Base-by-base conservation (phyloP, 108 stramenopile species). In the Cyclotella distinguenda region DNA sequence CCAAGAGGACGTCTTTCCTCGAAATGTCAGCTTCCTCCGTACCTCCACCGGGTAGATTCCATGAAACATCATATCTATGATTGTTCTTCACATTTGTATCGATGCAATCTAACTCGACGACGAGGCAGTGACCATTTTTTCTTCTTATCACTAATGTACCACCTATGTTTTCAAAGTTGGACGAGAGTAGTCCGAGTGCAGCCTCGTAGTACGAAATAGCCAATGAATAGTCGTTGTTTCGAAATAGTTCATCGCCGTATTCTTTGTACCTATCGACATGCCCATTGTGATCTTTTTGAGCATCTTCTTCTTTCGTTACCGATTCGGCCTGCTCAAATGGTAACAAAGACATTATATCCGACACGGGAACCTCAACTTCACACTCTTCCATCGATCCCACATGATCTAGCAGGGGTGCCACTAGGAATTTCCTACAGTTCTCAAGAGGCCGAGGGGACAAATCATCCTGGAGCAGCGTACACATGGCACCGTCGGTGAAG, bases 41-140 rank as follows among this genome's bases (percentile, higher is more conserved):
- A 40, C 36, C 13, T 42, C 74, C 48, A 43, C 64, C 26, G 30
- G 50, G 49, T 32, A 67, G 50, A 19, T 72, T 25, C 38, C 67
- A 66, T 13, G 78, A 79, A 16, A 89, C 77, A 46, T 81, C 80
- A 45, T 54, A 66, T 31, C 34, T 56, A 7, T 18, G 22, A 28
- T 52, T 26, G 15, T 66, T 52, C 28, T 54, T 55, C 2, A 59
- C 72, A 32, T 78, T 54, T 7, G 64, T 60, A 19, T 87, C 84
- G 27, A 82, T 38, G 30, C 79, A 86, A 61, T 88, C 85, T 16
- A 86, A 68, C 50, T 88, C 87, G 9, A 81, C 85, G 15, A 86
- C 57, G n/a, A 77, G 68, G 7, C 69, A 54, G 66, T 66, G 78
- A 10, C 83, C 87, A 22, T 73, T 61, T n/a, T n/a, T n/a, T 34